These are phyloP conservation scores for Petunia hybrid DNA, from an alignment of 305 asterid genomes.

Conservation along the genomic window DNA sequence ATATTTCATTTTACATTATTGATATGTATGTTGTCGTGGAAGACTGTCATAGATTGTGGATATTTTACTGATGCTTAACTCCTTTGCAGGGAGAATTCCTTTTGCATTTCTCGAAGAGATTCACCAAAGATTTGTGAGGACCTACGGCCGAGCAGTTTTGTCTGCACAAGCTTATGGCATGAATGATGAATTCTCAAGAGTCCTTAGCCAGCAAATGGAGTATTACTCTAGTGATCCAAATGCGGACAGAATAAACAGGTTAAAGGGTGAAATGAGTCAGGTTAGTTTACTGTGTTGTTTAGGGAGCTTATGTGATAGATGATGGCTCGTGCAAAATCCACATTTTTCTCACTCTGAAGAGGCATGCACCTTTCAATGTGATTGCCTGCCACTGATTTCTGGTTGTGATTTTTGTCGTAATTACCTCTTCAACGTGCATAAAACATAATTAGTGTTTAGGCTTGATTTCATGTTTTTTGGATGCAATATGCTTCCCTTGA, in stretches of 20 bases:
- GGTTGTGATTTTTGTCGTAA: not conserved
- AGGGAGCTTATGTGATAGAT: constrained; percentile 25
- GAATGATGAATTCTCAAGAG: constrained; percentile 98
- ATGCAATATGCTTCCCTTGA: not conserved
- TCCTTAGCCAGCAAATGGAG: constrained; percentile 94
- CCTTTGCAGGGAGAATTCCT: constrained; percentile 83
- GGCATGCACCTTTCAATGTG: not conserved
- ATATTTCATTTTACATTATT: not conserved
- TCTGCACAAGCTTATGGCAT: constrained; percentile 97
- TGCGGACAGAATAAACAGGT: constrained; percentile 94
- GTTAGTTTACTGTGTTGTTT: constrained; percentile 45
- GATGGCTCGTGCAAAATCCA: not conserved
- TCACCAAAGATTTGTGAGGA: constrained; percentile 94
- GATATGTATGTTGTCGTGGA: not conserved
- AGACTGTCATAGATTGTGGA: constrained; percentile 8
- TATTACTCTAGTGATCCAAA: constrained; percentile 94
- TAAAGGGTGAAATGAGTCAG: constrained; percentile 99
- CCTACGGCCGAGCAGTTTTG: constrained; percentile 92
- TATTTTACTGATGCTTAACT: not conserved
- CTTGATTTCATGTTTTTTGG: not conserved
- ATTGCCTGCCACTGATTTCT: not conserved
- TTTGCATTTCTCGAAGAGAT: constrained; percentile 97
- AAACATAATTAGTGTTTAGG: not conserved
- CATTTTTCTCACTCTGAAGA: constrained; percentile 8
- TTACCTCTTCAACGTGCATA: not conserved